These are phyloP conservation scores for Austroboletus eburneus DNA, from an alignment of 768 basidiomycete species.

Conservation along the genomic window DNA sequence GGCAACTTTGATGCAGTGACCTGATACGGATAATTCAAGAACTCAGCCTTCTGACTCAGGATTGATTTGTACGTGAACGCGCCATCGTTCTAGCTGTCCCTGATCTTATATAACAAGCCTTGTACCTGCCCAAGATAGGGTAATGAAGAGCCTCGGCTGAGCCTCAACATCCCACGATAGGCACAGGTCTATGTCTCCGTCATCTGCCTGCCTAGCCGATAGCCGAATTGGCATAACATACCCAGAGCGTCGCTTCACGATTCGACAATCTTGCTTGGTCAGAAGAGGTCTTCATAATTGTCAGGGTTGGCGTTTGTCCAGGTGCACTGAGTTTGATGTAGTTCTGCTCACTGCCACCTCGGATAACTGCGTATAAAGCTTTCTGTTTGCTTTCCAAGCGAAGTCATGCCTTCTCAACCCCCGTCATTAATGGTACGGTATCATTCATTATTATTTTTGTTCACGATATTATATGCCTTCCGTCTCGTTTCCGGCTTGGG, in stretches of 20 bases:
- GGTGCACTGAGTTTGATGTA: neutral
- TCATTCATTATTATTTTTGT: constrained; percentile 1
- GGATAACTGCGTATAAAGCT: neutral
- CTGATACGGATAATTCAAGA: no score
- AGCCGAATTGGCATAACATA: no score
- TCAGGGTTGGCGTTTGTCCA: neutral
- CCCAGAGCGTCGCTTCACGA: neutral
- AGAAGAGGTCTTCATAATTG: neutral
- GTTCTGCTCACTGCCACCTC: neutral
- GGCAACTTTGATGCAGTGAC: no score
- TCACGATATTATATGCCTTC: neutral
- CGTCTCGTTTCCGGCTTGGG: constrained; percentile 30
- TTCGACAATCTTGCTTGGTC: neutral
- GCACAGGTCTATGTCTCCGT: neutral
- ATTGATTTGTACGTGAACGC: neutral
- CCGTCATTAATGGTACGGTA: constrained; percentile 1
- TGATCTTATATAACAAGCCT: no score
- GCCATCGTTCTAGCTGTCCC: neutral
- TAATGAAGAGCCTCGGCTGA: neutral
- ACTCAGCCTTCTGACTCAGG: no score
- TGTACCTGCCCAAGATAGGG: neutral
- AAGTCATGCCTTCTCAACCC: neutral
- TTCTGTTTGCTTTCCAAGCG: neutral
- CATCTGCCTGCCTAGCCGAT: no score
- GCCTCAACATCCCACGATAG: neutral